Evolutionary conservation across 202 grass and related monocot species (phyloP).

Genomic region (Saccharum hybrid): DNA sequence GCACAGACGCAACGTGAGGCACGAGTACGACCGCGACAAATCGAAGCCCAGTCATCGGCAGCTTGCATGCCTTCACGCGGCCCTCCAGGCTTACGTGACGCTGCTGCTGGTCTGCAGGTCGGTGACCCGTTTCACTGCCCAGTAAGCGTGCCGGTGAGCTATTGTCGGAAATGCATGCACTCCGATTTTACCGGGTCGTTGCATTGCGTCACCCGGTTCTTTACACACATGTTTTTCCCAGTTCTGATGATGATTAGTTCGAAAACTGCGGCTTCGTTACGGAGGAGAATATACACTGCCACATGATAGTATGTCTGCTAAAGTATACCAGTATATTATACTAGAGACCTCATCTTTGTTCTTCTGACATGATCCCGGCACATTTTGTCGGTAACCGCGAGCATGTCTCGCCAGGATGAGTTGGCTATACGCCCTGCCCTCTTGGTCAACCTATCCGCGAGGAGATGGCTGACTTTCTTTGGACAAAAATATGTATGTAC

Average conservation of each 20-base stretch:
- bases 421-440: slow-evolving; percentile 12
- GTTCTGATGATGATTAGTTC: neutral
- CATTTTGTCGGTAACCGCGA: slow-evolving; percentile 35
- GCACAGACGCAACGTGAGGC: too few relatives aligned
- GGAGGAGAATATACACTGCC: neutral
- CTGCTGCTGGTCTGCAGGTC: neutral
- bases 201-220: neutral
- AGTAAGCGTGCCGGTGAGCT: neutral
- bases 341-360: neutral
- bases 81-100: too few relatives aligned
- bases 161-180: neutral
- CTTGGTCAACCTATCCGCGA: slow-evolving; percentile 21
- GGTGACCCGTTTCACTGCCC: neutral
- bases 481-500: neutral
- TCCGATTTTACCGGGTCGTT: neutral
- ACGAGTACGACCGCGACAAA: too few relatives aligned
- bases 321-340: neutral
- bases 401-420: slow-evolving; percentile 42
- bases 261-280: neutral
- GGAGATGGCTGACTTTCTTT: slow-evolving; percentile 11
- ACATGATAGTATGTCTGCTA: neutral
- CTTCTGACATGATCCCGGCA: slow-evolving; percentile 21
- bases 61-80: too few relatives aligned
- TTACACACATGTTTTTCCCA: too few relatives aligned
- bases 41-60: too few relatives aligned